Conservation (phyloP, 75 land plant genomes). For the Cryptomeria japonica region DNA sequence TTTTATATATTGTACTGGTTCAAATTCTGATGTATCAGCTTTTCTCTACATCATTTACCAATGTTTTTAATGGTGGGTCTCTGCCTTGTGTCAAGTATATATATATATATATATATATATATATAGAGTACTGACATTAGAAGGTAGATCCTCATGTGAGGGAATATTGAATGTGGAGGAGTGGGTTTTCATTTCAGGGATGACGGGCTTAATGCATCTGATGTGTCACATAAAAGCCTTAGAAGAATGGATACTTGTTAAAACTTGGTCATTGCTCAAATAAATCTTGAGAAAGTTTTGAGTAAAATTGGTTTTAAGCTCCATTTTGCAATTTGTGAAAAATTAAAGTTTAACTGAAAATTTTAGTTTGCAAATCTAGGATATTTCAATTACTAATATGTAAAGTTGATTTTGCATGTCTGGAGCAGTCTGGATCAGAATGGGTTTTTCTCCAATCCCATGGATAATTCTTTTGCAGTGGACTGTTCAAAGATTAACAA, state of each 20-base stretch:
- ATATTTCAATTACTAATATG: neutral
- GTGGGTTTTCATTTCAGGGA: neutral
- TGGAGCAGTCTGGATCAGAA: constrained; percentile 38
- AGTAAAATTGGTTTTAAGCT: neutral
- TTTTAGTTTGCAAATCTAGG: neutral
- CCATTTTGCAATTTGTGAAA: neutral
- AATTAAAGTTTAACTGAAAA: neutral
- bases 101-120: neutral
- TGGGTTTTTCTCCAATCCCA: constrained; percentile 28
- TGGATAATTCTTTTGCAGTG: constrained; percentile 31
- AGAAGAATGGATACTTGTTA: neutral
- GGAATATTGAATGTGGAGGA: neutral
- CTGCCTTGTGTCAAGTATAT: neutral
- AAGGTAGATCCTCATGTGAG: neutral
- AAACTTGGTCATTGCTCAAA: neutral
- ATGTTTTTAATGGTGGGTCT: neutral
- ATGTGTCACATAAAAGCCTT: neutral
- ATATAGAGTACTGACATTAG: neutral
- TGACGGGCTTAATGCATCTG: neutral
- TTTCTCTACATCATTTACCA: neutral
- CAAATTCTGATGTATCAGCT: neutral
- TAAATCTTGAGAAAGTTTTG: neutral
- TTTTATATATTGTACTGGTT: neutral
- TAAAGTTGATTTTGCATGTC: neutral
- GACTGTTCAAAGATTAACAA: constrained; percentile 25